These are phyloP conservation scores for Leishmania major DNA, from an alignment of 208 protist species.

Conservation along the genomic window DNA sequence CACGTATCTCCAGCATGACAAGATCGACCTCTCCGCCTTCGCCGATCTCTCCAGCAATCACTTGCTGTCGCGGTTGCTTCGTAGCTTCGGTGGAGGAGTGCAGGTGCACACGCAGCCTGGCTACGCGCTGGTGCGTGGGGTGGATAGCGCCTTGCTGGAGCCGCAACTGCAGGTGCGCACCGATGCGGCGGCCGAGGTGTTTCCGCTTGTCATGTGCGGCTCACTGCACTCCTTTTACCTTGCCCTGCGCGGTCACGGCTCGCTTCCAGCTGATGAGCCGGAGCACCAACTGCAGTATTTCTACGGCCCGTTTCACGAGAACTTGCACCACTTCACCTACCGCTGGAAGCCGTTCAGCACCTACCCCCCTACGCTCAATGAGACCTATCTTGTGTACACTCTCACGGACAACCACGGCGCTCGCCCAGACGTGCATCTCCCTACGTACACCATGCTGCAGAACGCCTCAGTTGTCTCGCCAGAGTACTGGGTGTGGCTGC, in stretches of 20 bases:
- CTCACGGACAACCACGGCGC: constrained; percentile 40
- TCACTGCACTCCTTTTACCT: constrained; percentile 74
- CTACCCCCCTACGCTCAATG: constrained; percentile 44
- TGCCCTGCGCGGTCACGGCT: constrained; percentile 50
- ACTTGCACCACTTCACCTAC: constrained; percentile 47
- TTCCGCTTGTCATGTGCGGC: constrained; percentile 64
- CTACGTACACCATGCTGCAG: constrained; percentile 36
- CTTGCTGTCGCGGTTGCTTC: background rate
- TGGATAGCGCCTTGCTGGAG: constrained; percentile 60
- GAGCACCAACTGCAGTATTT: constrained; percentile 79
- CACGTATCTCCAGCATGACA: constrained; percentile 57
- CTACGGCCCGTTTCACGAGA: constrained; percentile 51
- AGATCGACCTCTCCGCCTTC: constrained; percentile 42
- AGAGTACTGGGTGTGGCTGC: constrained; percentile 33
- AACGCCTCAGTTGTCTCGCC: constrained; percentile 14
- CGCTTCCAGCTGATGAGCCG: constrained; percentile 53
- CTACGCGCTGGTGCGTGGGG: constrained; percentile 55
- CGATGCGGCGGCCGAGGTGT: constrained; percentile 29
- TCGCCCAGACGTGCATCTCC: constrained; percentile 31
- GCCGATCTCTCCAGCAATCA: background rate
- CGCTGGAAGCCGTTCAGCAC: constrained; percentile 74
- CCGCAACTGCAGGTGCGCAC: constrained; percentile 49
- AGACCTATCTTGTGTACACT: constrained; percentile 68
- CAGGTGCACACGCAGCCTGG: constrained; percentile 41
- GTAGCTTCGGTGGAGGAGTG: constrained; percentile 26